Conservation (phyloP, 2,329 filamentous ascomycete genomes). For the Calonectria ilicicola region DNA sequence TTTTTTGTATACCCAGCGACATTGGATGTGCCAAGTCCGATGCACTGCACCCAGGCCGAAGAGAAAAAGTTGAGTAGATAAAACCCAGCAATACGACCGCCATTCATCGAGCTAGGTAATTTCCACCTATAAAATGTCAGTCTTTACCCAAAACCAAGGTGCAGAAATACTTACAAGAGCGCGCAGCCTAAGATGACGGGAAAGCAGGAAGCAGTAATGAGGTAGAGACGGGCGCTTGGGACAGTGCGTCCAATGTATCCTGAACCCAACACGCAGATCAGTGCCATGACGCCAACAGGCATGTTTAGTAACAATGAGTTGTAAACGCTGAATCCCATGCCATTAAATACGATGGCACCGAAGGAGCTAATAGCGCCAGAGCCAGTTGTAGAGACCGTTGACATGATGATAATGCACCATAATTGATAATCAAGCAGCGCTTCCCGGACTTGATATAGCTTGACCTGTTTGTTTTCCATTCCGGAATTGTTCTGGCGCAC, state of each 20-base stretch:
- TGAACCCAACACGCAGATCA: constrained; percentile 45
- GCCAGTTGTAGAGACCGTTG: constrained; percentile 45
- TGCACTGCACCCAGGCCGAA: constrained; percentile 45
- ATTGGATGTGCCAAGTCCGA: constrained; percentile 48
- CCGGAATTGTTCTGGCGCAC: constrained; percentile 63
- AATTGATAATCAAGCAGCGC: constrained; percentile 62
- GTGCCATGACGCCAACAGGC: constrained; percentile 46
- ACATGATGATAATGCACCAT: constrained; percentile 51
- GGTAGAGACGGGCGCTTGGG: constrained; percentile 40
- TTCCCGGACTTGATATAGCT: constrained; percentile 60
- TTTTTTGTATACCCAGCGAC: constrained; percentile 49
- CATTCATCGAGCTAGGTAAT: constrained; percentile 31
- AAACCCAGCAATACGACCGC: constrained; percentile 43
- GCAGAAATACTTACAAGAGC: constrained; percentile 36
- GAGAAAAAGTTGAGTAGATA: constrained; percentile 48
- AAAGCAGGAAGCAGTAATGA: constrained; percentile 40
- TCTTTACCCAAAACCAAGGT: too few species aligned
- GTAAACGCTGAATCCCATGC: constrained; percentile 49
- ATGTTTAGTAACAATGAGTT: constrained; percentile 49
- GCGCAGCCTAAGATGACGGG: constrained; percentile 45
- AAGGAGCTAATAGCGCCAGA: constrained; percentile 46
- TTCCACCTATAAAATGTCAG: constrained; percentile 33
- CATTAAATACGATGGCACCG: constrained; percentile 48
- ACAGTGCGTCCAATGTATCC: constrained; percentile 43
- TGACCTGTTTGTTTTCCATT: constrained; percentile 60